phyloP scores from a whole-genome alignment of 2,329 filamentous ascomycete genomes.

The Macrophomina tecta region DNA sequence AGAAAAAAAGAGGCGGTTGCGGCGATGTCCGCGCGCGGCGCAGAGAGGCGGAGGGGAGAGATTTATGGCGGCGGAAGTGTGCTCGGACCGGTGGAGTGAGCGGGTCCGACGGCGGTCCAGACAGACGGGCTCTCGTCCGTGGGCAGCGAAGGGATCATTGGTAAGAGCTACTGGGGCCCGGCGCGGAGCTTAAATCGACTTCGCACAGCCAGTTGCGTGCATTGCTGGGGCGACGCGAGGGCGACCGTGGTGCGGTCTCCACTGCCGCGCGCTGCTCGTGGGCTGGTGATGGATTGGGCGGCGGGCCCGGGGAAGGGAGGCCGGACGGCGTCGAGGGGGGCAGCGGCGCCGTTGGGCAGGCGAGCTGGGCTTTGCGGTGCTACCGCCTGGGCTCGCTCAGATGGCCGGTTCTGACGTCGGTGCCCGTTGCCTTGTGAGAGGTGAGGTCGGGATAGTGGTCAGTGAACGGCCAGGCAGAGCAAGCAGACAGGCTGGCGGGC shows the following conservation, averaged over 20 bases:
- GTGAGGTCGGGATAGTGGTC: constrained; percentile 24
- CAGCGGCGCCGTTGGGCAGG: background rate
- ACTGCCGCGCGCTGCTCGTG: background rate
- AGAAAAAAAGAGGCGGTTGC: background rate
- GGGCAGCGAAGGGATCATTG: background rate
- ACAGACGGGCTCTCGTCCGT: background rate
- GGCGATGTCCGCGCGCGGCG: background rate
- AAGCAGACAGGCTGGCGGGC: too few relatives aligned
- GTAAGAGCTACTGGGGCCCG: background rate
- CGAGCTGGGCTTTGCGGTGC: background rate
- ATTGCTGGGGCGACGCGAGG: background rate
- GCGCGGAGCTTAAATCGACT: constrained; percentile 20
- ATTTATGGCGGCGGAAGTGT: background rate
- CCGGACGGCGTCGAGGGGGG: background rate
- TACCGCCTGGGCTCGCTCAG: background rate
- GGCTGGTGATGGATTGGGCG: background rate
- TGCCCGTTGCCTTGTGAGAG: constrained; percentile 19
- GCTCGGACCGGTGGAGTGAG: constrained; percentile 11
- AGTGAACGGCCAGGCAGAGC: background rate
- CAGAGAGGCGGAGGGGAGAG: background rate
- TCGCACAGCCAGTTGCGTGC: background rate
- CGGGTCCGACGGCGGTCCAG: constrained; percentile 6
- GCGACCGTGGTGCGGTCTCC: background rate
- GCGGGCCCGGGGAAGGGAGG: background rate
- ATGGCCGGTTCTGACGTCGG: constrained; percentile 23